Evolutionary conservation across 306 rosid species (phyloP).

Genomic region (Lathyrus oleraceus): DNA sequence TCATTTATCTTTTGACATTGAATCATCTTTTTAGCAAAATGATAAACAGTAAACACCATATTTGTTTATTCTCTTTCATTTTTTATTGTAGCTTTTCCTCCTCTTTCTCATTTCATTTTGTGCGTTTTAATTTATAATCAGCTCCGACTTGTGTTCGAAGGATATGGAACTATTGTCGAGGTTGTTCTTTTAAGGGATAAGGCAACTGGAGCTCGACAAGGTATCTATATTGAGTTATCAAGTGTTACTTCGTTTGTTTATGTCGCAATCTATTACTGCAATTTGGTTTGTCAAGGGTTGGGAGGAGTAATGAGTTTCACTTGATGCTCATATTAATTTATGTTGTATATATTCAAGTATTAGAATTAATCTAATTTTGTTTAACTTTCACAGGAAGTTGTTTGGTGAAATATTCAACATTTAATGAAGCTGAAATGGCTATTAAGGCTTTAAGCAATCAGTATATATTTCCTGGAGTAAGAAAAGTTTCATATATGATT

Average conservation of each 20-base stretch:
- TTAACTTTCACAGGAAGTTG: slow-evolving; percentile 68
- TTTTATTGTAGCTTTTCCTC: slow-evolving; percentile 25
- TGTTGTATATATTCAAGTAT: slow-evolving; percentile 27
- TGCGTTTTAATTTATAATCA: slow-evolving; percentile 29
- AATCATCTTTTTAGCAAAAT: slow-evolving; percentile 5
- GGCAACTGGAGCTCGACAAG: slow-evolving; percentile 74
- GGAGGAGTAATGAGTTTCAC: slow-evolving; percentile 20
- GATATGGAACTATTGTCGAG: slow-evolving; percentile 70
- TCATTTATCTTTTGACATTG: slow-evolving; percentile 14
- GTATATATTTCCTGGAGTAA: slow-evolving; percentile 77
- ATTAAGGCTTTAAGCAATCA: slow-evolving; percentile 68
- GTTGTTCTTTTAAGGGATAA: slow-evolving; percentile 76
- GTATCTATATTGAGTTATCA: slow-evolving; percentile 37
- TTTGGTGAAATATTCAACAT: slow-evolving; percentile 75
- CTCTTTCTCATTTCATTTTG: slow-evolving; percentile 12
- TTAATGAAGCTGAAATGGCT: slow-evolving; percentile 77
- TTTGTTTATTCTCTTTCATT: slow-evolving; percentile 17
- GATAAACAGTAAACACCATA: neutral
- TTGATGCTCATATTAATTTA: slow-evolving; percentile 2
- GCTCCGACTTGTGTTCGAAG: slow-evolving; percentile 75
- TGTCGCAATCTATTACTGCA: slow-evolving; percentile 13
- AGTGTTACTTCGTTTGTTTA: slow-evolving; percentile 18
- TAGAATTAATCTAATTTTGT: slow-evolving; percentile 31
- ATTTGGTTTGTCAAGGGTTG: slow-evolving; percentile 30
- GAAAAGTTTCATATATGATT: slow-evolving; percentile 33